A percentile compares a stretch with the other conserved stretches of the same genome.
These are phyloP conservation scores for Trapa incisa DNA, from an alignment of 345 rosid species.

Conservation along the genomic window DNA sequence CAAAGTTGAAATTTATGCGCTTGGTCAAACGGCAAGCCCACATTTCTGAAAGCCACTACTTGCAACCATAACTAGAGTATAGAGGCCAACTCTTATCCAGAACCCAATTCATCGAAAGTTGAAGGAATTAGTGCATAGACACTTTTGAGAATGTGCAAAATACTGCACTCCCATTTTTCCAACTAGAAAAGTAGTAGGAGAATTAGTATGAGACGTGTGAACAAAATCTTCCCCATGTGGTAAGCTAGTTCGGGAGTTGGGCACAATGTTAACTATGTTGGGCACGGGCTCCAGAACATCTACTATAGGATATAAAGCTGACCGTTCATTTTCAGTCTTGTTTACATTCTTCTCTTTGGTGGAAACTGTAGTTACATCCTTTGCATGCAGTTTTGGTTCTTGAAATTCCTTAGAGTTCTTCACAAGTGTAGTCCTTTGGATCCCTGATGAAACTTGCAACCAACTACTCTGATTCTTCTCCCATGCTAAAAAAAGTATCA, in stretches of 20 bases:
- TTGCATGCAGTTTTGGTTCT: constrained; percentile 7
- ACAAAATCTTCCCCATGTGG: constrained; percentile 6
- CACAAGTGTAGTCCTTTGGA: constrained; percentile 3
- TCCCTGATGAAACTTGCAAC: constrained; percentile 11
- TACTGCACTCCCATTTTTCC: not conserved
- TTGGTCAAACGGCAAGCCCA: constrained; percentile 94
- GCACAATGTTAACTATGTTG: not conserved
- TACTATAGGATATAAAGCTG: constrained; percentile 5
- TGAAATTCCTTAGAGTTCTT: constrained; percentile 6
- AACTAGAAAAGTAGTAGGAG: not conserved
- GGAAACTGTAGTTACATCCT: constrained; percentile 8
- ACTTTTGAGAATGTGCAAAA: constrained; percentile 7
- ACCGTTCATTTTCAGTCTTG: constrained; percentile 3
- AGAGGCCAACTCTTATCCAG: constrained; percentile 54
- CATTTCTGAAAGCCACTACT: constrained; percentile 85
- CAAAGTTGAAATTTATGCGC: constrained; percentile 71
- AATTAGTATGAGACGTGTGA: not conserved
- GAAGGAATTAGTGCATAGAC: constrained; percentile 9
- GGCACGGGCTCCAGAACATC: constrained; percentile 3
- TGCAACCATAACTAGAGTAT: constrained; percentile 72
- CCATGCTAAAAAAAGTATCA: constrained; percentile 15
- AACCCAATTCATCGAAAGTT: constrained; percentile 22
- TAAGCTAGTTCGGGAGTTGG: constrained; percentile 3
- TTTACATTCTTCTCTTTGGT: constrained; percentile 5
- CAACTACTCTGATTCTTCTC: constrained; percentile 13